Evolutionary conservation across 2,329 filamentous ascomycete genomes (phyloP), one percentile per base, ranked within the genome.

Genomic region (Hymenoscyphus fructigenus): DNA sequence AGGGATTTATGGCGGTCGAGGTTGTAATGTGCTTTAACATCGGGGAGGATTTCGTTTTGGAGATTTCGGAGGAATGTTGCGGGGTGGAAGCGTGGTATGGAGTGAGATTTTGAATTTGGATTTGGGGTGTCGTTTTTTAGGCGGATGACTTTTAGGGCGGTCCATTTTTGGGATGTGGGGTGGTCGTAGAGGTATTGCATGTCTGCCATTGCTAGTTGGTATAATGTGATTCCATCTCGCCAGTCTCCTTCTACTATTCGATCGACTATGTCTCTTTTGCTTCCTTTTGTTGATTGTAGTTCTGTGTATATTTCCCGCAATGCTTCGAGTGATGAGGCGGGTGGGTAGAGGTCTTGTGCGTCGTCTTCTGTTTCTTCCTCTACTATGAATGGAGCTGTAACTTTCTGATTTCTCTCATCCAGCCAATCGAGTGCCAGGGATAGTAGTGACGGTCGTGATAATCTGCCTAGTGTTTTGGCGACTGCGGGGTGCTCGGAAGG

Each of bases 21-120:
- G 71, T 91, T 89, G 76, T 92, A 95, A 77, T 96, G 91, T 5
- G 91, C 90, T 76, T 95, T 96, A 70, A 93, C 85, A 65, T 95
- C 84, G 0, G 92, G 91, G 1, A 91, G 82, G 20, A 93, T 84
- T 73, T 93, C 88, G 50, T 82, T 81, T 70, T 93, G 90, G 1
- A 97, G 84, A 69, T 89, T 90, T 68, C 86, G 85, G 44, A 96
- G 81, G 75, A 96, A 96, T 0, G 89, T 91, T 4, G 90, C 87
- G 0, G 91, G 90, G 72, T 96, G 91, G 72, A 95, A 91, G 17
- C 89, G 87, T 12, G 92, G 91, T 59, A 89, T 79, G 3, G 76
- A 73, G 36, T 87, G 76, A 6, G 81, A 80, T 68, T 79, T 75
- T 58, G 78, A 76, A 72, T 86, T 81, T 47, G 62, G 50, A 36